Evolutionary conservation across 345 rosid species (phyloP).

Genomic region (Raphanus raphanistrum): DNA sequence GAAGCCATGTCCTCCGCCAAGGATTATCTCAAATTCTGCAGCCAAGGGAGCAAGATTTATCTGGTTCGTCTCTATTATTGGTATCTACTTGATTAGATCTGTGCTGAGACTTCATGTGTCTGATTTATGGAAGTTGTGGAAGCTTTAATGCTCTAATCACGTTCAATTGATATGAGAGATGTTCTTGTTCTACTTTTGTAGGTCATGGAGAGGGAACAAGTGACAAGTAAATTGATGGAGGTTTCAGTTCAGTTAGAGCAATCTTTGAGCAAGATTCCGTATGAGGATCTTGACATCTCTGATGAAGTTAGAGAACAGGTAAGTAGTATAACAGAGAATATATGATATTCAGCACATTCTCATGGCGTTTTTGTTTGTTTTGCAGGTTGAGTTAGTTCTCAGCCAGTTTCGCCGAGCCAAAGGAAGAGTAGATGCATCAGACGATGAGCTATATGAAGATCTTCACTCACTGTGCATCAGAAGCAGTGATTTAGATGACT

Average conservation of each 20-base stretch:
- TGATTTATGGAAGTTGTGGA: background rate
- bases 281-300: conserved; percentile 75
- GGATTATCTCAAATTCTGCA: conserved; percentile 70
- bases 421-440: conserved; percentile 71
- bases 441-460: conserved; percentile 60
- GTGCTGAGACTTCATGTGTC: conserved; percentile 25
- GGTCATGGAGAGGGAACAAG: conserved; percentile 84
- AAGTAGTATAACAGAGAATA: background rate
- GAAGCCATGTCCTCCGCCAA: conserved; percentile 55
- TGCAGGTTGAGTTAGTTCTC: conserved; percentile 86
- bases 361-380: conserved; percentile 12
- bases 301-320: conserved; percentile 99
- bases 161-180: conserved; percentile 16
- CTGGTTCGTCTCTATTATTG: conserved; percentile 55
- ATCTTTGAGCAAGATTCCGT: conserved; percentile 66
- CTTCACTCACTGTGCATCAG: conserved; percentile 61
- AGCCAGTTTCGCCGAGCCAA: conserved; percentile 86
- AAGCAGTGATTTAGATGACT: conserved; percentile 47
- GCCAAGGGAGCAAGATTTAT: conserved; percentile 92
- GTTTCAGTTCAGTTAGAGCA: conserved; percentile 68
- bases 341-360: background rate
- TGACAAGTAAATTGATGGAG: conserved; percentile 64
- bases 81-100: conserved; percentile 40
- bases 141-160: background rate
- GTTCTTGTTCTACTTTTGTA: conserved; percentile 37